Percentiles rank a stretch among this genome's conserved stretches.
phyloP scores from a whole-genome alignment of 129 eudicot species.

The Escallonia herrerae region DNA sequence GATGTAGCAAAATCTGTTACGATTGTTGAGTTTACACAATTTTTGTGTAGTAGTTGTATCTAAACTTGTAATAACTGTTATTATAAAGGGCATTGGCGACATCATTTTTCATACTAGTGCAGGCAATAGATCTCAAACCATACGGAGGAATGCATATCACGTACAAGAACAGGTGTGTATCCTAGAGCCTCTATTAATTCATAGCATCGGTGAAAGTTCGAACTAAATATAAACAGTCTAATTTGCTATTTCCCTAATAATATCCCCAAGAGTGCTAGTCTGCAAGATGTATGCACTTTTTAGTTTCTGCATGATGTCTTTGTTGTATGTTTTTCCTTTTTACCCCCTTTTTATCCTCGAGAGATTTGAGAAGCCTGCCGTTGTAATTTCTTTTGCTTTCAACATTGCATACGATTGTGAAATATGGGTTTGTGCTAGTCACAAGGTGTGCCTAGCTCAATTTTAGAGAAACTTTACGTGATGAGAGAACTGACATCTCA shows the following conservation, averaged over 20 bases:
- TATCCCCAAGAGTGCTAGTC: no score
- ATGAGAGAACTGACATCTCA: slow-evolving; percentile 1
- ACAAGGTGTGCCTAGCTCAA: no score
- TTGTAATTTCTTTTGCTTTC: no score
- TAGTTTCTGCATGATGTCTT: no score
- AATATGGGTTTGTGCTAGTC: no score
- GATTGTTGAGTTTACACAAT: no score
- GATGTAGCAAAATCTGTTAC: neutral
- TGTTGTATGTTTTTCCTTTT: no score
- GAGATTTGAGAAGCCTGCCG: no score
- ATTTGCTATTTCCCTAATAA: no score
- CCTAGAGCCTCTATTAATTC: slow-evolving; percentile 4
- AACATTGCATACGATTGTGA: no score
- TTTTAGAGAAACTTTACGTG: neutral
- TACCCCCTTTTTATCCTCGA: no score
- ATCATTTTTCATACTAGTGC: slow-evolving; percentile 21
- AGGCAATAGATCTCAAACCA: slow-evolving; percentile 81
- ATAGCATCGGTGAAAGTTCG: neutral
- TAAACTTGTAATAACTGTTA: neutral
- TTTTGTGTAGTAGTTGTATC: neutral
- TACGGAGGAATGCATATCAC: slow-evolving; percentile 60
- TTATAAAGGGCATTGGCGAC: slow-evolving; percentile 6
- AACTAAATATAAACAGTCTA: neutral
- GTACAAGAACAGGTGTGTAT: slow-evolving; percentile 53
- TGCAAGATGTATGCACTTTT: no score